Evolutionary conservation across 345 rosid genomes (phyloP).

Genomic region (Eucalyptus sideroxylon): DNA sequence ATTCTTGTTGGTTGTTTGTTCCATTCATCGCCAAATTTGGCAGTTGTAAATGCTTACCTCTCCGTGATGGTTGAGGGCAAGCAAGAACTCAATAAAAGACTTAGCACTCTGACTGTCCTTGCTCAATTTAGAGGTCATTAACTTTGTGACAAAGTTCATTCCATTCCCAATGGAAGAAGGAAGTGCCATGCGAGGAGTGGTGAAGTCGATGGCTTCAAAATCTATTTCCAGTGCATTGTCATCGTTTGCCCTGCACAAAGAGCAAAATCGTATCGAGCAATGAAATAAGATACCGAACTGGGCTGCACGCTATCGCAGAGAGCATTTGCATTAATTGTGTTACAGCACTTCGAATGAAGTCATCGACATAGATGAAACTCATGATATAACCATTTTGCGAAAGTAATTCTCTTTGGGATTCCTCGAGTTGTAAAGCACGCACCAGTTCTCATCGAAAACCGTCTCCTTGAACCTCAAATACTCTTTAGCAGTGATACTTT

Average conservation of each 20-base stretch:
- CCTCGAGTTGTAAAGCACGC: not conserved
- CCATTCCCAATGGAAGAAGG: constrained; percentile 86
- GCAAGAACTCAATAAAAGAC: constrained; percentile 51
- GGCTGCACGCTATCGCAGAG: not conserved
- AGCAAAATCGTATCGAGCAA: not conserved
- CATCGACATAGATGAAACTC: not conserved
- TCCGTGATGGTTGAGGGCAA: constrained; percentile 56
- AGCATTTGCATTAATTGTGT: not conserved
- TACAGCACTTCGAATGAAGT: not conserved
- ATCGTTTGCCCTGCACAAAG: not conserved
- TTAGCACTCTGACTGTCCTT: constrained; percentile 14
- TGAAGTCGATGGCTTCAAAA: constrained; percentile 69
- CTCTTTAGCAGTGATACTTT: constrained; percentile 40
- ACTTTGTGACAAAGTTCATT: constrained; percentile 47
- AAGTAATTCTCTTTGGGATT: not conserved
- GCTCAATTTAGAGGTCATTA: constrained; percentile 41
- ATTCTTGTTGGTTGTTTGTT: not conserved
- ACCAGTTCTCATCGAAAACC: constrained; percentile 65
- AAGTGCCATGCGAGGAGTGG: constrained; percentile 50
- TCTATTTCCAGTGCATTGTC: constrained; percentile 63
- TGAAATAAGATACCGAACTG: not conserved
- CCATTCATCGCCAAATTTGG: not conserved
- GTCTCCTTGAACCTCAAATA: constrained; percentile 75
- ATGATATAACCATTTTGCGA: not conserved
- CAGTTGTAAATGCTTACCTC: constrained; percentile 27